Conservation (phyloP, 2,329 filamentous ascomycete genomes). For the Clonostachys rhizophaga region DNA sequence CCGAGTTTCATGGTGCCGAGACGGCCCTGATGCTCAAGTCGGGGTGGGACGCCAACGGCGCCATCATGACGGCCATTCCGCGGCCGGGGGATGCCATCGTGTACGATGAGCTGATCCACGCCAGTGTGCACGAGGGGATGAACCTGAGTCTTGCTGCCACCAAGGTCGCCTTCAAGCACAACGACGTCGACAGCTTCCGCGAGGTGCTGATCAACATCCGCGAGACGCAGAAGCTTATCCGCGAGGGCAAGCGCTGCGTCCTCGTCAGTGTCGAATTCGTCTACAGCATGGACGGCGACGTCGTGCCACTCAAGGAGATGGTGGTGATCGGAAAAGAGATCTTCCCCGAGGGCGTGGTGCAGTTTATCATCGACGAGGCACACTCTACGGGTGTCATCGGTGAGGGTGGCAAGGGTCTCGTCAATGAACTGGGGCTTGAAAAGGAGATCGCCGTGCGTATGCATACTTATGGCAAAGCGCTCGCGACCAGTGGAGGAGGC, state of each 20-base stretch:
- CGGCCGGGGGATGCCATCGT: slow-evolving; percentile 50
- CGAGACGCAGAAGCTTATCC: slow-evolving; percentile 18
- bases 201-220: slow-evolving; percentile 23
- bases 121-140: slow-evolving; percentile 63
- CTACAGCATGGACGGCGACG: slow-evolving; percentile 44
- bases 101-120: slow-evolving; percentile 63
- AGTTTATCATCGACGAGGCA: slow-evolving; percentile 52
- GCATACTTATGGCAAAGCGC: slow-evolving; percentile 49
- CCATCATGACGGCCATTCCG: slow-evolving; percentile 42
- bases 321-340: slow-evolving; percentile 25
- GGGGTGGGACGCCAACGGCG: slow-evolving; percentile 48
- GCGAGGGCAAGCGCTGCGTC: slow-evolving; percentile 19
- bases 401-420: slow-evolving; percentile 38
- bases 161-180: slow-evolving; percentile 40
- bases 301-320: slow-evolving; percentile 29
- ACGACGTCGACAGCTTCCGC: slow-evolving; percentile 25
- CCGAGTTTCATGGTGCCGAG: slow-evolving; percentile 53
- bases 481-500: slow-evolving; percentile 17
- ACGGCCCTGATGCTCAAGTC: slow-evolving; percentile 57
- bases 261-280: slow-evolving; percentile 33
- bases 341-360: slow-evolving; percentile 26
- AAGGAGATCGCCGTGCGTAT: slow-evolving; percentile 40
- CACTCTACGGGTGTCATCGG: slow-evolving; percentile 48
- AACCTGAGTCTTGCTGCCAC: slow-evolving; percentile 43
- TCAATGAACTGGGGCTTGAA: slow-evolving; percentile 42